phyloP scores from a whole-genome alignment of 2,329 filamentous ascomycete genomes.

The Hymenoscyphus fructigenus region DNA sequence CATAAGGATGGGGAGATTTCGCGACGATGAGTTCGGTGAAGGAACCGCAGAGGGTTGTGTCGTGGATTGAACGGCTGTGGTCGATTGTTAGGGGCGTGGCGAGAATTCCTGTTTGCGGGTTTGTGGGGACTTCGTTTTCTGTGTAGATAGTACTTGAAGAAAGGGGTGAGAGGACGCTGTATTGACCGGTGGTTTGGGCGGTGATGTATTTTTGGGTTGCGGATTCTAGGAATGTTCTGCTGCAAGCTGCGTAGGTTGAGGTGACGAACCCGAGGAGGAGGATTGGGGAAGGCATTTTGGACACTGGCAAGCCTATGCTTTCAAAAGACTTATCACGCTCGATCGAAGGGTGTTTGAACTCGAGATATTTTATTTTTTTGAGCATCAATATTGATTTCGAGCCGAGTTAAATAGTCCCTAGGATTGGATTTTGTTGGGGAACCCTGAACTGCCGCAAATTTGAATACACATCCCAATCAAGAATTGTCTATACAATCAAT shows the following conservation, averaged over 20 bases:
- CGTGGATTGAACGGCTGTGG: conserved; percentile 17
- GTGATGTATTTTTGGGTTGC: conserved; percentile 16
- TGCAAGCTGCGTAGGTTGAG: conserved; percentile 14
- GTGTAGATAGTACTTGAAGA: conserved; percentile 9
- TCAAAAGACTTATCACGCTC: no score
- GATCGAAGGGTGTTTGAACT: no score
- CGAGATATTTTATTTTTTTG: no score
- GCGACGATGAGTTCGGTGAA: conserved; percentile 21
- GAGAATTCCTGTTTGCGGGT: conserved; percentile 12
- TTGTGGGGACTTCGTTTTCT: conserved; percentile 13
- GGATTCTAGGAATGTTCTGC: conserved; percentile 14
- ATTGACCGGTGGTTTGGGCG: conserved; percentile 14
- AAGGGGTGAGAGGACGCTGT: neutral
- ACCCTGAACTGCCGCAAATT: no score
- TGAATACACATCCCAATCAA: no score
- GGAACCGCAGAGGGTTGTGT: conserved; percentile 14
- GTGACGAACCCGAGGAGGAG: conserved; percentile 7
- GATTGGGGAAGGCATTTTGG: conserved; percentile 4
- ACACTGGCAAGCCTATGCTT: no score
- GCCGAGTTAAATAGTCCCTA: no score
- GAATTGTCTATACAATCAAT: no score
- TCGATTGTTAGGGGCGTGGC: conserved; percentile 16
- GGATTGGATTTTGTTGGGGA: no score
- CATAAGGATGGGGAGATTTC: conserved; percentile 15
- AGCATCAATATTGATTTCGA: no score